Evolutionary conservation across 352 stramenopile genomes (phyloP).

Genomic region (Pseudoperonospora humuli): DNA sequence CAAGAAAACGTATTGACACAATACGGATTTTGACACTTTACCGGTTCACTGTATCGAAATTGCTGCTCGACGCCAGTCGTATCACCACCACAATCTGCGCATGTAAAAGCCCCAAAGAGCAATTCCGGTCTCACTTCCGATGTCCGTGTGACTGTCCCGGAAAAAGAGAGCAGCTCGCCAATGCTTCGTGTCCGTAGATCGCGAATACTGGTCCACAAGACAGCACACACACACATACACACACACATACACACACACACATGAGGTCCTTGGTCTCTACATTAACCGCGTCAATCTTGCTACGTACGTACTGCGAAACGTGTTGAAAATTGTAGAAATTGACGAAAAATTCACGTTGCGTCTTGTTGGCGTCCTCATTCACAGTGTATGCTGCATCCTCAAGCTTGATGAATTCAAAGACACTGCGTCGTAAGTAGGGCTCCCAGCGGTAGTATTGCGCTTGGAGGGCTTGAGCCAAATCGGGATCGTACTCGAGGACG

Average conservation of each 20-base stretch:
- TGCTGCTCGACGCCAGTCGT: conserved; percentile 93
- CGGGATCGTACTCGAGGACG: conserved; percentile 74
- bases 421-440: conserved; percentile 54
- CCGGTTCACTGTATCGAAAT: conserved; percentile 96
- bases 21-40: conserved; percentile 94
- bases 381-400: conserved; percentile 70
- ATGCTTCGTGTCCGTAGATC: conserved; percentile 90
- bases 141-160: conserved; percentile 95
- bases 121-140: conserved; percentile 97
- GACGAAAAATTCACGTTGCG: conserved; percentile 78
- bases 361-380: conserved; percentile 76
- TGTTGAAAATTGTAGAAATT: conserved; percentile 88
- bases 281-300: too few relatives aligned
- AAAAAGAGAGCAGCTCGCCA: conserved; percentile 89
- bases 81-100: conserved; percentile 89
- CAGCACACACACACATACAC: neutral
- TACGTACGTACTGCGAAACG: conserved; percentile 62
- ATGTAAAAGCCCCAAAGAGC: conserved; percentile 92
- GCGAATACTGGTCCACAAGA: conserved; percentile 90
- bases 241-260: too few relatives aligned
- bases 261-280: too few relatives aligned
- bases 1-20: conserved; percentile 88
- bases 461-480: conserved; percentile 76
- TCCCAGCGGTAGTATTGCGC: conserved; percentile 84
- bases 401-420: conserved; percentile 76